phyloP scores from a whole-genome alignment of 1,284 basidiomycete genomes.

The Puccinia coronata region DNA sequence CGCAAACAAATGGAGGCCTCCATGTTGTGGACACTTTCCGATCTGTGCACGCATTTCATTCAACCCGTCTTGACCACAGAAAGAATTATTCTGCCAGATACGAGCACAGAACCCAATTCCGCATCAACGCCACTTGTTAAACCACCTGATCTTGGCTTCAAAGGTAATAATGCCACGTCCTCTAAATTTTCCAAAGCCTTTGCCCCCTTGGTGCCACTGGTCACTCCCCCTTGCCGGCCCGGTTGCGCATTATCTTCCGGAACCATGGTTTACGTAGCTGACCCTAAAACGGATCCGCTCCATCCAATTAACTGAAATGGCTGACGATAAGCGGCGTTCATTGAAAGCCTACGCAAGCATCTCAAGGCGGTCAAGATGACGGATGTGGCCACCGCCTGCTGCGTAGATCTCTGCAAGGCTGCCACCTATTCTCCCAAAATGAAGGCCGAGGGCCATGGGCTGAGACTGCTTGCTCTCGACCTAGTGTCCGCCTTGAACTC shows the following conservation, averaged over 20 bases:
- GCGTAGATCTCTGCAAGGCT: too few species aligned
- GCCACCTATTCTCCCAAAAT: too few species aligned
- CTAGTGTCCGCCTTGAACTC: constrained; percentile 61
- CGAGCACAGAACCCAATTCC: not conserved
- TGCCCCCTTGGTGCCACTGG: constrained; percentile 24
- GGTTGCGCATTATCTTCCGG: constrained; percentile 30
- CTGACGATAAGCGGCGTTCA: too few species aligned
- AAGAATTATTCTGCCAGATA: too few species aligned
- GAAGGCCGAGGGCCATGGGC: too few species aligned
- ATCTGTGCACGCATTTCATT: constrained; percentile 45
- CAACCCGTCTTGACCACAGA: constrained; percentile 41
- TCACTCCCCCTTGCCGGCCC: constrained; percentile 35
- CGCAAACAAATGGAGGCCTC: constrained; percentile 43
- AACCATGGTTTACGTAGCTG: constrained; percentile 42
- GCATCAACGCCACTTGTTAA: not conserved
- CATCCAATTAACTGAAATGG: too few species aligned
- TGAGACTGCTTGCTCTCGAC: constrained; percentile 70
- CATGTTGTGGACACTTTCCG: constrained; percentile 45
- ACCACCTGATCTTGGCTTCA: not conserved
- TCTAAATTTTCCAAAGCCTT: constrained; percentile 45
- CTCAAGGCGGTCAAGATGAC: too few species aligned
- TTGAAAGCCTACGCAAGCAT: too few species aligned
- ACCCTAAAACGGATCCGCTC: constrained; percentile 24
- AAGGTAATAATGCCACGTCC: constrained; percentile 1
- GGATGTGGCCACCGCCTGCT: too few species aligned